Evolutionary conservation across 1,139 yeast genomes (phyloP).

Genomic region (Pichia sp.): DNA sequence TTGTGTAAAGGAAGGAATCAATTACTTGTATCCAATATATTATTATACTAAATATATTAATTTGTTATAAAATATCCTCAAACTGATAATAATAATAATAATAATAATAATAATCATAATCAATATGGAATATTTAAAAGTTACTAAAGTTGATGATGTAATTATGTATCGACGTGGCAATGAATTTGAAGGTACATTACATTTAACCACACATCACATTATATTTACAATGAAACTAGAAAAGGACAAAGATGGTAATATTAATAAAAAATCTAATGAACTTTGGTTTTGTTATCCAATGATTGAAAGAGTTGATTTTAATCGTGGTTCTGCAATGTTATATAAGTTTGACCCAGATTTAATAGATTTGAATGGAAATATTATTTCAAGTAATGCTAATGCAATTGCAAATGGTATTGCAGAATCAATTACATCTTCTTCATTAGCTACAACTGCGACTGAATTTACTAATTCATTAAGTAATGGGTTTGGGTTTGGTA

Average conservation of each 20-base stretch:
- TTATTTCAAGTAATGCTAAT: neutral
- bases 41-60: neutral
- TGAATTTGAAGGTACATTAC: conserved; percentile 59
- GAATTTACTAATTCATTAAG: conserved; percentile 11
- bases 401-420: conserved; percentile 1
- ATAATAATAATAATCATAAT: too few species aligned
- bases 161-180: conserved; percentile 65
- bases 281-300: conserved; percentile 93
- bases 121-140: conserved; percentile 50
- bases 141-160: conserved; percentile 61
- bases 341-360: conserved; percentile 6
- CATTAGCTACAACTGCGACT: conserved; percentile 7
- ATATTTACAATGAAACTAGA: conserved; percentile 50
- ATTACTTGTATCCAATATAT: too few species aligned
- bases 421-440: conserved; percentile 3
- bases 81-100: too few species aligned
- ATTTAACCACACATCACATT: conserved; percentile 78
- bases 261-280: conserved; percentile 43
- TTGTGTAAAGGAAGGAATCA: too few species aligned
- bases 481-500: conserved; percentile 9
- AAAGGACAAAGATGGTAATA: conserved; percentile 10
- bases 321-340: conserved; percentile 42
- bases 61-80: neutral
- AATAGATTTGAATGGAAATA: conserved; percentile 1
- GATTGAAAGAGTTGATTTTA: conserved; percentile 59